phyloP scores from a whole-genome alignment of 129 eudicot species.

The Calendula officinalis region DNA sequence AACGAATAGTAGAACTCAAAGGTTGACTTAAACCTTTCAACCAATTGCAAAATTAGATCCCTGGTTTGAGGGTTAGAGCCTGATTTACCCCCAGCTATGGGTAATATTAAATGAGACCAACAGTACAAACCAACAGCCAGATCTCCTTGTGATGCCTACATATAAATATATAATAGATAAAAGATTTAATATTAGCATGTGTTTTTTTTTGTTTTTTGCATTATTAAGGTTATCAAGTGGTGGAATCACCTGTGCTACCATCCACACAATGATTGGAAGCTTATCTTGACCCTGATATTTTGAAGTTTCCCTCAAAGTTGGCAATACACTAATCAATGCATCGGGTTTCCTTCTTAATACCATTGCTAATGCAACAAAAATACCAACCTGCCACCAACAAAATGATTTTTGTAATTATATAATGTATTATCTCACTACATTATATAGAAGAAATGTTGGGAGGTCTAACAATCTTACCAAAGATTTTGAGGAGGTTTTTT shows the following conservation, averaged over 20 bases:
- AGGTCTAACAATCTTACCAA: conserved; percentile 40
- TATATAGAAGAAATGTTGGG: no score
- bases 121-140: conserved; percentile 62
- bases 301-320: conserved; percentile 48
- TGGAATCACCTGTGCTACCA: conserved; percentile 68
- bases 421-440: no score
- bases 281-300: conserved; percentile 89
- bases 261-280: conserved; percentile 74
- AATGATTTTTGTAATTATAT: no score
- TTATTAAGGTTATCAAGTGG: neutral
- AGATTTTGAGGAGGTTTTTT: conserved; percentile 63
- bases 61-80: conserved; percentile 81
- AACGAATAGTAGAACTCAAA: neutral
- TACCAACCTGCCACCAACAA: conserved; percentile 48
- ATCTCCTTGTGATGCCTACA: conserved; percentile 74
- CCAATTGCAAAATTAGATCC: conserved; percentile 71
- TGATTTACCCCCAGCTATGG: conserved; percentile 55
- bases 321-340: conserved; percentile 47
- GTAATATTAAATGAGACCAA: conserved; percentile 69
- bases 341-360: conserved; percentile 79
- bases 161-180: no score
- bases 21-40: conserved; percentile 56
- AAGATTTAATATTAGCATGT: neutral
- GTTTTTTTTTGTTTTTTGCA: neutral
- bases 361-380: conserved; percentile 69